Evolutionary conservation across 192 early-diverging fungal genomes (phyloP), one percentile per base, ranked within the genome.

Genomic region (Haplosporangium gracile): DNA sequence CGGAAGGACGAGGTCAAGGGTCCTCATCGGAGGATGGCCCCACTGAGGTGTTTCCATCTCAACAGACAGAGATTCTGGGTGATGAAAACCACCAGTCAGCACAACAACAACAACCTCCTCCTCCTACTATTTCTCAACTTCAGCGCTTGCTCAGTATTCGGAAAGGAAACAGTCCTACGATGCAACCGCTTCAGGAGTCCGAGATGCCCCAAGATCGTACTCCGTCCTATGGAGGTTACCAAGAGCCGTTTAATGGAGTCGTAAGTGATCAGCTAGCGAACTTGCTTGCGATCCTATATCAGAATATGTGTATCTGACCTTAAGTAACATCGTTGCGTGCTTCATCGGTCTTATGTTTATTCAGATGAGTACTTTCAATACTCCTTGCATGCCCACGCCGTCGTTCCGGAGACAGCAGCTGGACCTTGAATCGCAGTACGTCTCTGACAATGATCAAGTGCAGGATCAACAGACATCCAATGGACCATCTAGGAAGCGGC

Each of bases 61-160:
- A 65, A 11, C 60, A 32, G 29, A 65, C 60, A 1, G 60, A 65
- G 11, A 32, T 65, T 9, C 60, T 65, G 2, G 24, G 13, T 4
- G 53, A 45, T 8, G 2, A 34, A 22, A 68, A 49, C 68, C 68
- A 36, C 18, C 40, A 38, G 15, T 18, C 49, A 4, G n/a, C 68
- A 22, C 40, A 29, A 22, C 40, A 29, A 24, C 24, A 55, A 29
- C 18, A 43, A 13, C 42, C 71, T 16, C 80, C 80, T 13, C 42
- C 71, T 16, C 80, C 80, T 13, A 81, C 80, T 22, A 68, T 81
- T 18, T 75, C 80, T 34, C 80, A 81, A 26, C 80, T 81, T 32
- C 80, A 75, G 55, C 40, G 32, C 9, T 68, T 81, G 7, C 68
- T 81, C n/a, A 47, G 39, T 69, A 81, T 81, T 8, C 45, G 49